A percentile compares a stretch with the other conserved stretches of the same genome.
These are phyloP conservation scores for Tetrahymena thermophila DNA, from an alignment of 73 alveolate species.

Conservation along the genomic window DNA sequence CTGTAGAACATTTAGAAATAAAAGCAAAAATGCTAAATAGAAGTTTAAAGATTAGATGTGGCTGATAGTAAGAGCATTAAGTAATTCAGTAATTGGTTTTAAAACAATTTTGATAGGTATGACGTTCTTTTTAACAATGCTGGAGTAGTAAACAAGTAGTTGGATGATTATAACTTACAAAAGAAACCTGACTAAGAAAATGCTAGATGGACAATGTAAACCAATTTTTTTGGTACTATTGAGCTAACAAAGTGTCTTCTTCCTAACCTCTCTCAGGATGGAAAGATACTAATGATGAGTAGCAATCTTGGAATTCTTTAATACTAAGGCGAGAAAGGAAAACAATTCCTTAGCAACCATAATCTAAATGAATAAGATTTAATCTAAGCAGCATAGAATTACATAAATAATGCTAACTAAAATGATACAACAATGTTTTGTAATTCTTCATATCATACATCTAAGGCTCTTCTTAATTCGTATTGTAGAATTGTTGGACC, in stretches of 20 bases:
- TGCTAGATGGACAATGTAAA: background rate
- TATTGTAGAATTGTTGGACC: background rate
- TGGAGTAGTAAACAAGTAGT: background rate
- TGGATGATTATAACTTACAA: background rate
- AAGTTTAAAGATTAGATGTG: background rate
- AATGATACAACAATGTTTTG: background rate
- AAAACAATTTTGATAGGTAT: background rate
- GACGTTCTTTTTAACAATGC: background rate
- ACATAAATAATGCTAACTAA: background rate
- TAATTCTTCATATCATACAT: background rate
- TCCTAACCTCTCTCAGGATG: background rate
- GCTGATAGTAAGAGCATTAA: background rate
- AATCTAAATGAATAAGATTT: background rate
- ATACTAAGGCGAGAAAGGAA: background rate
- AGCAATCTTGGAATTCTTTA: background rate
- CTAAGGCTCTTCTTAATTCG: background rate
- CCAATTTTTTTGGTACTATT: background rate
- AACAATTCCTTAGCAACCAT: background rate
- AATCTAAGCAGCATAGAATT: background rate
- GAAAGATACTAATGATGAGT: background rate
- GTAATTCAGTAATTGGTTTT: background rate
- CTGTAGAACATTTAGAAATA: background rate
- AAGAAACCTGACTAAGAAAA: background rate
- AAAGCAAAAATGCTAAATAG: background rate
- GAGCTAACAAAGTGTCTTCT: background rate